Base-by-base conservation (phyloP, 163 green algal genomes). In the Coccomyxa subellipsoidea region DNA sequence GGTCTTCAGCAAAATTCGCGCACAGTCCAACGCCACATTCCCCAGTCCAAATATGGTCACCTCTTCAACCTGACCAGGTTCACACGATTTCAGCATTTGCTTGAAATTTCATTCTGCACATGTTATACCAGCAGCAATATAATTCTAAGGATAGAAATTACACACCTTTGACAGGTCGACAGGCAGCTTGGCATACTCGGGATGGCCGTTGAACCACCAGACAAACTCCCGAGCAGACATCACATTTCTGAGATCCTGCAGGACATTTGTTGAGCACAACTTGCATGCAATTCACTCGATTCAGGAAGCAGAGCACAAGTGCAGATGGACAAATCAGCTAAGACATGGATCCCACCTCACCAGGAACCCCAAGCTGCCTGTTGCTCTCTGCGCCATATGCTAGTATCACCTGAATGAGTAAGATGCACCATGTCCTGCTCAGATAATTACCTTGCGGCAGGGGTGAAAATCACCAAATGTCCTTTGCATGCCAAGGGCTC, bases 161-260 rank as follows among this genome's bases (percentile, higher is more conserved):
- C 18, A 2, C 38, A 80, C 86, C 78, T 78, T 84, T 31, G 77
- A 87, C 39, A 97, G 85, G 80, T 95, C 86, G 0, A 96, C 47
- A 5, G 88, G 83, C 47, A 96, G 82, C 7, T 88, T 18, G 7
- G 54, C 38, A 73, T 86, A 86, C 35, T 96, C 92, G 15, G 96
- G 95, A 86, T 99, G 95, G 4, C 93, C 96, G 84, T 99, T 99
- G 93, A 98, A 99, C 96, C 96, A 99, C 91, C 93, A 97, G 66
- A 99, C 96, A 89, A 99, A 98, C 81, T 98, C 92, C 21, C 96
- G 89, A 2, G 96, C 96, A 0, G 90, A 92, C 31, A 95, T 82
- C 21, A 98, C 90, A 12, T 90, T 91, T 3, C 79, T 40, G 9
- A 91, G 80, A 32, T 92, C 82, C 87, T 89, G 87, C 53, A 37